phyloP scores from a whole-genome alignment of 2,329 filamentous ascomycete genomes.

The Phyllosticta capitalensis region DNA sequence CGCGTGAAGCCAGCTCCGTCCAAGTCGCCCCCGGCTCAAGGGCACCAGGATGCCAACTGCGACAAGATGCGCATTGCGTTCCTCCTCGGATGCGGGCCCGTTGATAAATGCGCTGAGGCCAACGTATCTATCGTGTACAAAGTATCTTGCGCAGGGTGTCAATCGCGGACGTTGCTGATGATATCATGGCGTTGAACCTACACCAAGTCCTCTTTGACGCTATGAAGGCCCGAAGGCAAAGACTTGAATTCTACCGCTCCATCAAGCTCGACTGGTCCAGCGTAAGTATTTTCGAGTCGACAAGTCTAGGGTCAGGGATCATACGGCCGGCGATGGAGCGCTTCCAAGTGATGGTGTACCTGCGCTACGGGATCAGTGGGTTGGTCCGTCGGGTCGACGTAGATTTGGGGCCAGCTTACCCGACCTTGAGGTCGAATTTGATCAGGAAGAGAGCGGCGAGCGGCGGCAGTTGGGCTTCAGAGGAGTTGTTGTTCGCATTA shows the following conservation, averaged over 20 bases:
- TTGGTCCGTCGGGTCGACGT: neutral
- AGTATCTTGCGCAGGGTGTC: constrained; percentile 57
- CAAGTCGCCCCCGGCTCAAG: constrained; percentile 73
- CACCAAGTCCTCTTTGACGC: constrained; percentile 73
- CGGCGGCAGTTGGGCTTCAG: constrained; percentile 20
- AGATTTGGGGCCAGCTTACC: constrained; percentile 42
- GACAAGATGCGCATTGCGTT: constrained; percentile 85
- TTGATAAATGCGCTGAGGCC: constrained; percentile 91
- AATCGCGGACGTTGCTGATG: neutral
- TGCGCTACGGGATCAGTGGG: constrained; percentile 21
- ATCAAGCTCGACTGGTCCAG: constrained; percentile 51
- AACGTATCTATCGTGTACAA: constrained; percentile 74
- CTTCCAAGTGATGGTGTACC: constrained; percentile 82
- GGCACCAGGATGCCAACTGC: constrained; percentile 84
- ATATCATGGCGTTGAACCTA: constrained; percentile 22
- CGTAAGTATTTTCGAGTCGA: neutral
- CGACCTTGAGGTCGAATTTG: constrained; percentile 84
- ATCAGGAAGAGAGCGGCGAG: constrained; percentile 80
- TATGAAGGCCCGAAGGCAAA: constrained; percentile 84
- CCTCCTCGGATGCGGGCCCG: constrained; percentile 63
- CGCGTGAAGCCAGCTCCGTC: constrained; percentile 83
- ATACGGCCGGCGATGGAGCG: constrained; percentile 57
- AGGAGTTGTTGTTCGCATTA: constrained; percentile 8
- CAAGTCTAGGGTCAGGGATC: constrained; percentile 13
- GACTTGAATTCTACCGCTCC: constrained; percentile 94